phyloP scores from a whole-genome alignment of 1,284 basidiomycete genomes.

The Papiliotrema nemorosa region DNA sequence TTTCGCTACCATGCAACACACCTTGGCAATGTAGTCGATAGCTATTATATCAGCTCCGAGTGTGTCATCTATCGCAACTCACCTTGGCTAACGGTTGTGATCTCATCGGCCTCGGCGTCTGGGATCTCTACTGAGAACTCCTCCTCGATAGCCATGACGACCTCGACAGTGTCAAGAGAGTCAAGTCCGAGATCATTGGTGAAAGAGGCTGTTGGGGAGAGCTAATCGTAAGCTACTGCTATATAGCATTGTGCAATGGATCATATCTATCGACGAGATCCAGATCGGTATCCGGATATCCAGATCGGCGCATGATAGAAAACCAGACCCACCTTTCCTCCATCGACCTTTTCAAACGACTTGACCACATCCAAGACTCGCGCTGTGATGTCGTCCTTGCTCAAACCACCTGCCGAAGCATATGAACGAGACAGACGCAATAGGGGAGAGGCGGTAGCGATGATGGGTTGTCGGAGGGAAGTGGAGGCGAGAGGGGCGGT shows the following conservation, averaged over 20 bases:
- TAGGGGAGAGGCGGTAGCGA: constrained; percentile 9
- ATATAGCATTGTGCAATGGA: neutral
- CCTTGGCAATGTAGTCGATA: constrained; percentile 92
- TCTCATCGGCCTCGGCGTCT: constrained; percentile 96
- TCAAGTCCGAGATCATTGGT: constrained; percentile 87
- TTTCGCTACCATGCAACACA: constrained; percentile 16
- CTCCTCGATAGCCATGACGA: constrained; percentile 99
- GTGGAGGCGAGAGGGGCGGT: constrained; percentile 10
- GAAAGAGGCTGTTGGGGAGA: constrained; percentile 72
- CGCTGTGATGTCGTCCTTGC: constrained; percentile 70
- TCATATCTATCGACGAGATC: too few relatives aligned
- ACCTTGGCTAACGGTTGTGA: constrained; percentile 93
- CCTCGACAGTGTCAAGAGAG: constrained; percentile 96
- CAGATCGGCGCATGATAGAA: too few relatives aligned
- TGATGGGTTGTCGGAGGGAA: neutral
- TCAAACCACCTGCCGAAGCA: constrained; percentile 71
- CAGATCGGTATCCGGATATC: neutral
- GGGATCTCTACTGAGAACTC: constrained; percentile 74
- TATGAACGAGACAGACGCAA: constrained; percentile 54
- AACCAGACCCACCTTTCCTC: constrained; percentile 66
- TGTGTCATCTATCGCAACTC: constrained; percentile 25
- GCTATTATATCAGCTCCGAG: constrained; percentile 54
- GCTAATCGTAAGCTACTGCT: constrained; percentile 55
- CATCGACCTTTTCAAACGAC: constrained; percentile 92
- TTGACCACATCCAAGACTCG: constrained; percentile 86